Evolutionary conservation across 768 basidiomycete species (phyloP).

Genomic region (Boletales sp.): DNA sequence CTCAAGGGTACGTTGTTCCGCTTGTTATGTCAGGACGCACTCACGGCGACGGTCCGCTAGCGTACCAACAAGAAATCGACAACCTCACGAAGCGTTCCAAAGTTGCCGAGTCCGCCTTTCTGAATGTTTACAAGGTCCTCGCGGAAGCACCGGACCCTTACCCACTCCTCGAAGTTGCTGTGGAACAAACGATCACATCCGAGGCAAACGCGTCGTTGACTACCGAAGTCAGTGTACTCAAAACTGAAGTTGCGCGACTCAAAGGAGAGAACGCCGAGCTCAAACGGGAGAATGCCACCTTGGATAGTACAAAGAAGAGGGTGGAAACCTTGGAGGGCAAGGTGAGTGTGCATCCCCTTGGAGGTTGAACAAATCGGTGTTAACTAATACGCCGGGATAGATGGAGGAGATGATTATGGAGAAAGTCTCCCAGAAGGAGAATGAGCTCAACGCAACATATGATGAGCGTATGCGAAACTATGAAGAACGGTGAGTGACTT

Average conservation of each 20-base stretch:
- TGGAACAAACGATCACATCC: conserved; percentile 92
- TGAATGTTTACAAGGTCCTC: conserved; percentile 94
- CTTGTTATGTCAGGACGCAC: not conserved
- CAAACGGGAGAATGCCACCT: conserved; percentile 60
- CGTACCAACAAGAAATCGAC: conserved; percentile 97
- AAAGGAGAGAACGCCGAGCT: conserved; percentile 83
- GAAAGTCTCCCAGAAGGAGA: conserved; percentile 88
- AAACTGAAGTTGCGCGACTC: conserved; percentile 67
- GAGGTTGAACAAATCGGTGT: not conserved
- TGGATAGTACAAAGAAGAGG: conserved; percentile 72
- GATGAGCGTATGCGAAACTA: conserved; percentile 96
- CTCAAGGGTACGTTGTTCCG: conserved; percentile 62
- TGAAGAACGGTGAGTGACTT: conserved; percentile 73
- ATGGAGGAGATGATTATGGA: conserved; percentile 95
- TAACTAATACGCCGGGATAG: conserved; percentile 37
- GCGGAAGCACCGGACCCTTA: conserved; percentile 98
- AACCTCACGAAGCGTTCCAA: conserved; percentile 91
- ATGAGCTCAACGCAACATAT: conserved; percentile 94
- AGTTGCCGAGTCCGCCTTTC: conserved; percentile 88
- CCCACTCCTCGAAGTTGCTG: conserved; percentile 90
- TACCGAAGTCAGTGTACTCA: conserved; percentile 74
- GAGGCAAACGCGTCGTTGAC: conserved; percentile 20
- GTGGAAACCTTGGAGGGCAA: conserved; percentile 81
- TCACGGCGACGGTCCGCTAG: conserved; percentile 34
- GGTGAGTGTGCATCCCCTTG: conserved; percentile 38